Conservation (phyloP, 202 grass and related monocot species). For the Sporobolus alterniflorus region DNA sequence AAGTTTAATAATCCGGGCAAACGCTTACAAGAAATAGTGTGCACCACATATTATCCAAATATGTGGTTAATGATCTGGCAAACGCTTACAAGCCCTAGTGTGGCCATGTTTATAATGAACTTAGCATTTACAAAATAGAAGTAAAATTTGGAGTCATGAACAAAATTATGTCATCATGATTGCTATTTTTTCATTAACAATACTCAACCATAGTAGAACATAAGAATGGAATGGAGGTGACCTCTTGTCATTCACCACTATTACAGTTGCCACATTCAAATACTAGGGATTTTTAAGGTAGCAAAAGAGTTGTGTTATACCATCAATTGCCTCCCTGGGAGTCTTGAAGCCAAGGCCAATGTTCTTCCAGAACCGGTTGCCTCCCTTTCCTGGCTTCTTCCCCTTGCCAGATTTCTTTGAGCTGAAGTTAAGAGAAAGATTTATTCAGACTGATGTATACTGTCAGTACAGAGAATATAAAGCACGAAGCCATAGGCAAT, state of each 20-base stretch:
- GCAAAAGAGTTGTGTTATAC: conserved; percentile 27
- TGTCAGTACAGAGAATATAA: not conserved
- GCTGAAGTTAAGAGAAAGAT: conserved; percentile 37
- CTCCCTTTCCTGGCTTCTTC: conserved; percentile 88
- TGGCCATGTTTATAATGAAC: no score
- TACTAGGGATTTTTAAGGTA: not conserved
- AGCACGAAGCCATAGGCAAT: not conserved
- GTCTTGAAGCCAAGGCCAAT: conserved; percentile 98
- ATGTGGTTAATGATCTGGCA: no score
- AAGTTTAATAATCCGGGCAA: not conserved
- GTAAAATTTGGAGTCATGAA: no score
- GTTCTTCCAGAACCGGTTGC: conserved; percentile 95
- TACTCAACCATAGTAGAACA: not conserved
- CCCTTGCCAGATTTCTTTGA: conserved; percentile 81
- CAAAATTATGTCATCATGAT: no score
- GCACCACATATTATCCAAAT: not conserved
- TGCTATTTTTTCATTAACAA: not conserved
- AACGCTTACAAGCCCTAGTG: no score
- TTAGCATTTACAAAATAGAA: no score
- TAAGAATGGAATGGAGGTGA: not conserved
- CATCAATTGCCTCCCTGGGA: conserved; percentile 87
- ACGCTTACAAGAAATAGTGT: not conserved
- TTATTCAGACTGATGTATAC: not conserved
- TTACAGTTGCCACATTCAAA: not conserved
- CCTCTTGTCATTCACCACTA: not conserved